phyloP scores from a whole-genome alignment of 2,329 filamentous ascomycete genomes.

The Colletotrichum costaricense region DNA sequence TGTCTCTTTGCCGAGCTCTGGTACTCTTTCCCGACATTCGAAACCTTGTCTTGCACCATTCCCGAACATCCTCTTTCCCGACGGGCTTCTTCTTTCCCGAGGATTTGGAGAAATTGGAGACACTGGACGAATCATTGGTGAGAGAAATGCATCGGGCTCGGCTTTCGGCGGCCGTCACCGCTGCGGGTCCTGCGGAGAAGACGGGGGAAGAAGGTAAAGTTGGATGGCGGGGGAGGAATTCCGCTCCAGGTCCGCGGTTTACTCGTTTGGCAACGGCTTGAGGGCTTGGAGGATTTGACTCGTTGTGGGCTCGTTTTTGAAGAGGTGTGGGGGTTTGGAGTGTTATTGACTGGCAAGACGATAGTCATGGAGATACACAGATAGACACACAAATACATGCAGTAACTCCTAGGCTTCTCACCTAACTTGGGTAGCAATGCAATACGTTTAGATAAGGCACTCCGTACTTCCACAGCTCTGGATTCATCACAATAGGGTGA shows the following conservation, averaged over 20 bases:
- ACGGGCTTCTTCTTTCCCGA: neutral
- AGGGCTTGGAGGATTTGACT: neutral
- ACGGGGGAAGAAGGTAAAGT: neutral
- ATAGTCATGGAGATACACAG: too few species aligned
- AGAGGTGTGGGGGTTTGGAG: too few species aligned
- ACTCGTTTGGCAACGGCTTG: slow-evolving; percentile 23
- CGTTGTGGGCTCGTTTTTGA: neutral
- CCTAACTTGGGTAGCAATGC: too few species aligned
- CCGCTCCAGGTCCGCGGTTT: slow-evolving; percentile 15
- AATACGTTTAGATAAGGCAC: too few species aligned
- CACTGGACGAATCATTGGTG: neutral
- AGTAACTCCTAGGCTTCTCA: too few species aligned
- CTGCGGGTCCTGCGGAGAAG: neutral
- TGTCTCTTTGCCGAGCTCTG: neutral
- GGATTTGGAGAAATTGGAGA: neutral
- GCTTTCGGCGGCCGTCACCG: neutral
- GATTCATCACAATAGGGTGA: too few species aligned
- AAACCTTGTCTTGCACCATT: neutral
- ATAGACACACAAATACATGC: too few species aligned
- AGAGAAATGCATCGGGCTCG: neutral
- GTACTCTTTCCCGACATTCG: neutral
- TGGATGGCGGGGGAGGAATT: slow-evolving; percentile 1
- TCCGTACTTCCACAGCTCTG: too few species aligned
- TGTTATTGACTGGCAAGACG: too few species aligned
- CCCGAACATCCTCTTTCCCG: neutral